Evolutionary conservation across 225 moss, liverwort and hornwort genomes (phyloP), one percentile per base, ranked within the genome.

Genomic region (Bryum argenteum): DNA sequence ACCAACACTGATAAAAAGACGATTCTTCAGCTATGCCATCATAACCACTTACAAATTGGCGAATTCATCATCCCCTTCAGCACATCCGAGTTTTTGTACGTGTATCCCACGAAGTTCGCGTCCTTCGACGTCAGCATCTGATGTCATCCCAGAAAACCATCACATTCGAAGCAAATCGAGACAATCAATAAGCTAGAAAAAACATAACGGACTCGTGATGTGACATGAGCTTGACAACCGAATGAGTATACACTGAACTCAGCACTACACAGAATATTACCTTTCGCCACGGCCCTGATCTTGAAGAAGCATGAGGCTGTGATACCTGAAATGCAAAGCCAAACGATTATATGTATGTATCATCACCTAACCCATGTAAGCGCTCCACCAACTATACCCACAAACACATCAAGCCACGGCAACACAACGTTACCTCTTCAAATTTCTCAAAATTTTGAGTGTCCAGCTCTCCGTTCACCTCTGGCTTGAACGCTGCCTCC

Each of bases 281-380:
- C 95, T 95, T 95, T 74, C 95, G 89, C 92, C 95, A 92, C 59
- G 94, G 94, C n/a, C 94, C 94, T 79, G 95, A 89, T 84, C 84
- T 90, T 41, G 90, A 78, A 14, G 92, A 79, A 71, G 87, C 67
- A 73, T 89, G 90, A 45, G 86, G 79, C 67, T 92, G 90, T 42
- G 92, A 85, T 20, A 89, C 87, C 95, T 95, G 90, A 61, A 76
- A 74, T 14, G 45, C 3, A 26, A 55, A 66, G 54, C 16, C 54
- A 38, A 48, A 70, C 53, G 24, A 8, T 40, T 18, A 59, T 38
- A 17, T 50, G 33, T 33, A 43, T 33, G 7, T 20, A 9, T 10
- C 13, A 69, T 23, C 58, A 69, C 42, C 43, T 24, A 68, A 47
- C 61, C 55, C 10, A 28, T 48, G 3, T 48, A 48, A 17, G 18